phyloP scores from a whole-genome alignment of 2,329 filamentous ascomycete genomes.

The Aspergillus floridensis region DNA sequence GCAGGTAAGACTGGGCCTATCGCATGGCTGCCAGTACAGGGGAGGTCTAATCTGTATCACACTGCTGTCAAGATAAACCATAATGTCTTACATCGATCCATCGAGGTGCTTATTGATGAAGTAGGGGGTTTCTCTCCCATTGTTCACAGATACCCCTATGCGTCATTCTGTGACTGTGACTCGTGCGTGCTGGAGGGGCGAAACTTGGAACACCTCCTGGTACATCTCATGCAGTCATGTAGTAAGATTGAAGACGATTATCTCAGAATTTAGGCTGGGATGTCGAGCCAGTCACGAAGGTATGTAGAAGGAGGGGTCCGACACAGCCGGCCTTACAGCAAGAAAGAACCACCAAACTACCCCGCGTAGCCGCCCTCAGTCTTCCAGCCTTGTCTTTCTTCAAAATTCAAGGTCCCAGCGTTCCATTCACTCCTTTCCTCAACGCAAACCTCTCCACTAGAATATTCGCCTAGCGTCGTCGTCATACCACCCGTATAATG shows the following conservation, averaged over 20 bases:
- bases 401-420: too few species aligned
- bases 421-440: neutral
- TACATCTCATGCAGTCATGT: too few species aligned
- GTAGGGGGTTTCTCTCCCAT: neutral
- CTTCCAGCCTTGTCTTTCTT: neutral
- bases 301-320: neutral
- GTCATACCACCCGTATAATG: slow-evolving; percentile 5
- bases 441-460: neutral
- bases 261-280: neutral
- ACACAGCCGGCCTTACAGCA: neutral
- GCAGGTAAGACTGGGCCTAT: too few species aligned
- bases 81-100: neutral
- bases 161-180: too few species aligned
- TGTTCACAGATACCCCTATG: too few species aligned
- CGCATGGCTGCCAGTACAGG: too few species aligned
- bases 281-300: neutral
- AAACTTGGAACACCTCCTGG: too few species aligned
- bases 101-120: neutral
- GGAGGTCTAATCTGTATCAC: neutral
- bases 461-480: neutral
- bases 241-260: neutral
- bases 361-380: neutral
- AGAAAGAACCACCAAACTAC: neutral
- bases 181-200: too few species aligned
- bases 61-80: neutral